Evolutionary conservation across 1,284 basidiomycete species (phyloP).

Genomic region (Termitomyces sp.): DNA sequence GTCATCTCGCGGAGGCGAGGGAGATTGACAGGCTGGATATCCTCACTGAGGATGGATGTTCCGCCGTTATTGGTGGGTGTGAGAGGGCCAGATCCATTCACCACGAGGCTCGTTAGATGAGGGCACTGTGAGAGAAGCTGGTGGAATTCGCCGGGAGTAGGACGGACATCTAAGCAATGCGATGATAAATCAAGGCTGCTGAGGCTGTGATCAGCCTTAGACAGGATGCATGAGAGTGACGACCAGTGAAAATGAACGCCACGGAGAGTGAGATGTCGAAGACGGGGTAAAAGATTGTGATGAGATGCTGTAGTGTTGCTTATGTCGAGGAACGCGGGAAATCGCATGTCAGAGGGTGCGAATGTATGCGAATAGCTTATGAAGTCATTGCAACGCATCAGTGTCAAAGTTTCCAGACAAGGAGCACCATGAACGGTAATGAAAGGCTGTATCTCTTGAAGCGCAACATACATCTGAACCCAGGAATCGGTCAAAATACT

Average conservation of each 20-base stretch:
- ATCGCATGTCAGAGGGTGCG: conserved; percentile 32
- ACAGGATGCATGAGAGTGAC: conserved; percentile 29
- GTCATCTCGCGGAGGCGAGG: conserved; percentile 30
- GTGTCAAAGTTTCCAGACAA: conserved; percentile 40
- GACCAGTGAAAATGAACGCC: conserved; percentile 48
- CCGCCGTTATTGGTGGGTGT: conserved; percentile 22
- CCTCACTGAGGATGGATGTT: conserved; percentile 16
- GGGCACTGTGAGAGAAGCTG: conserved; percentile 33
- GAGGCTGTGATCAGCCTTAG: conserved; percentile 23
- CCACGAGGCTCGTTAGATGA: conserved; percentile 33
- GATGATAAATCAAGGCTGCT: conserved; percentile 39
- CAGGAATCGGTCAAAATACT: conserved; percentile 49
- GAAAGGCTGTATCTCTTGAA: conserved; percentile 34
- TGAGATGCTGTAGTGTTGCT: conserved; percentile 13
- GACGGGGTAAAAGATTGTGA: conserved; percentile 30
- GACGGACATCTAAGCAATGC: conserved; percentile 43
- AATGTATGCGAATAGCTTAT: conserved; percentile 40
- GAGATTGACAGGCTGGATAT: conserved; percentile 26
- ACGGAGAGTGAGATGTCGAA: conserved; percentile 38
- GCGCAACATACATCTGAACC: conserved; percentile 43
- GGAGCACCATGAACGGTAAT: conserved; percentile 34
- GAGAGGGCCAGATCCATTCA: conserved; percentile 40
- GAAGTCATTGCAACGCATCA: conserved; percentile 56
- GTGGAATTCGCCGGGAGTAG: conserved; percentile 34
- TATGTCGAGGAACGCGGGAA: conserved; percentile 31